Percentiles rank a stretch among this genome's conserved stretches.
phyloP scores from a whole-genome alignment of 1,284 basidiomycete genomes.

The Hypsizygus ulmarius region DNA sequence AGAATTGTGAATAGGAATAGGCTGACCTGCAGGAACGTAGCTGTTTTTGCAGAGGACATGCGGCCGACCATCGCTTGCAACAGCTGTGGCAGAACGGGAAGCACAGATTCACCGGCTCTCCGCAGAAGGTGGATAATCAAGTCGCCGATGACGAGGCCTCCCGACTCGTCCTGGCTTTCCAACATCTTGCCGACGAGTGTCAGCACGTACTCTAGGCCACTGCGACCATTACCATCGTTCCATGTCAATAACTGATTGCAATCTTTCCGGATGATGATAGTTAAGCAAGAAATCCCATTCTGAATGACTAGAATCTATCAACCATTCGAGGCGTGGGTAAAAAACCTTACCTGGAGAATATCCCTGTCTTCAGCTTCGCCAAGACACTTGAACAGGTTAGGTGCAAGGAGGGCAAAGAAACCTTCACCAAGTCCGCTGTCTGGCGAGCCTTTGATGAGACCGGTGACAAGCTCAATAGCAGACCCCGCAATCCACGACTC shows the following conservation, averaged over 20 bases:
- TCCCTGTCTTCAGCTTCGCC: constrained; percentile 76
- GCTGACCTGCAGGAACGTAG: constrained; percentile 84
- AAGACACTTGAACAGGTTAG: constrained; percentile 71
- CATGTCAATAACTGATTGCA: constrained; percentile 76
- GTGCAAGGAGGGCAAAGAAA: constrained; percentile 73
- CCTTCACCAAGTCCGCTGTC: constrained; percentile 71
- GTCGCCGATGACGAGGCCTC: constrained; percentile 90
- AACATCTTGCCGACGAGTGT: constrained; percentile 75
- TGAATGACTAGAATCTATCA: constrained; percentile 29
- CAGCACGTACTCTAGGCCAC: constrained; percentile 75
- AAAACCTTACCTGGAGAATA: constrained; percentile 64
- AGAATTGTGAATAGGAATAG: constrained; percentile 14
- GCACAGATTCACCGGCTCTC: constrained; percentile 71
- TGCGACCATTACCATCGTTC: constrained; percentile 63
- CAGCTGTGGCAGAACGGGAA: constrained; percentile 83
- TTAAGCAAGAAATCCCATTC: constrained; percentile 83
- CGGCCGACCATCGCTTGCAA: constrained; percentile 80
- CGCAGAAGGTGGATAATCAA: constrained; percentile 91
- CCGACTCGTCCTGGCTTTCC: constrained; percentile 78
- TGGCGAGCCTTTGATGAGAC: constrained; percentile 65
- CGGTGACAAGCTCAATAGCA: constrained; percentile 79
- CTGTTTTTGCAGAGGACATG: constrained; percentile 81
- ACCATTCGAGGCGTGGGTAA: constrained; percentile 2
- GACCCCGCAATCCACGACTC: constrained; percentile 74
- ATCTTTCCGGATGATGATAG: constrained; percentile 85